These are phyloP conservation scores for Camelina neglecta DNA, from an alignment of 345 rosid genomes.

Conservation along the genomic window DNA sequence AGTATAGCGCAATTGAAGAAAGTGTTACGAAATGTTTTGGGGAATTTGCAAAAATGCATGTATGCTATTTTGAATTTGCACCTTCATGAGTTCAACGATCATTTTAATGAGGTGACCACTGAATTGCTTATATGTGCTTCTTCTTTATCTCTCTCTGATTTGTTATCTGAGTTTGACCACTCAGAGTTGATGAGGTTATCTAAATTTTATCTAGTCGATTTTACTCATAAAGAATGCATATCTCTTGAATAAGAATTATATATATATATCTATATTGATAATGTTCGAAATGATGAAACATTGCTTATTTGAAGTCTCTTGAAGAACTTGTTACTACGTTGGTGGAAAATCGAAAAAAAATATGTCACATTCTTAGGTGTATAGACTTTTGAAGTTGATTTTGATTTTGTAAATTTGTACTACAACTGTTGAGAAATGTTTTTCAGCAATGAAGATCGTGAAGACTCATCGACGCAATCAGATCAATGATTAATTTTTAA, in stretches of 20 bases:
- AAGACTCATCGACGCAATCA: background rate
- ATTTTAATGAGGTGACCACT: background rate
- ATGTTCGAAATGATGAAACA: background rate
- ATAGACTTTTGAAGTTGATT: background rate
- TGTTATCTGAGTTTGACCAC: background rate
- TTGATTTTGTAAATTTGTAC: background rate
- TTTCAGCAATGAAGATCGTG: background rate
- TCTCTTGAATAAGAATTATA: background rate
- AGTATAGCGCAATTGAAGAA: too few species aligned
- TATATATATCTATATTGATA: background rate
- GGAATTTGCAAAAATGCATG: background rate
- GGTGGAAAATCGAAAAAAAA: too few species aligned
- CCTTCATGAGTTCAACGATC: too few species aligned
- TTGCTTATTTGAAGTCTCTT: background rate
- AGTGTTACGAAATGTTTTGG: too few species aligned
- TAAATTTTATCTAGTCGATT: too few species aligned
- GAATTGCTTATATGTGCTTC: background rate
- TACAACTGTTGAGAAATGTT: background rate
- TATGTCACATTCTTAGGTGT: background rate
- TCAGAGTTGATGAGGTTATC: background rate
- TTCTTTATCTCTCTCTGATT: too few species aligned
- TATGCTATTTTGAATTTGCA: background rate
- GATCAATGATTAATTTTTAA: background rate
- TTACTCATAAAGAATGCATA: background rate
- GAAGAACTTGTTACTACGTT: background rate